A percentile compares a stretch with the other conserved stretches of the same genome.
Evolutionary conservation across 106 monocot genomes (phyloP).

Genomic region (Agapanthus africanus): DNA sequence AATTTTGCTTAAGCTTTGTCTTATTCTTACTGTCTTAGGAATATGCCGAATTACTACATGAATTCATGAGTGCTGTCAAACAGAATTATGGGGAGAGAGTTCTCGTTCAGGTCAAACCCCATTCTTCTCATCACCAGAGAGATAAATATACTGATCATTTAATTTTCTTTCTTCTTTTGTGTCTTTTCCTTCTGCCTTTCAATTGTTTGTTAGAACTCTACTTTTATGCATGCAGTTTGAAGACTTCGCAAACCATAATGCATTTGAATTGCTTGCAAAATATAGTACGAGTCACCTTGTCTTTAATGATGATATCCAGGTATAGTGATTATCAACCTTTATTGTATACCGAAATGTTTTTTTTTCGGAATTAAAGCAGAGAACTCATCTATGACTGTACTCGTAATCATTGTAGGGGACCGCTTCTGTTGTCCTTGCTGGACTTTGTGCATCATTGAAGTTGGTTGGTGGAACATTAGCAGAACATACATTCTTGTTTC

Average conservation of each 20-base stretch:
- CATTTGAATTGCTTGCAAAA: conserved; percentile 66
- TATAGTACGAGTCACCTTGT: conserved; percentile 59
- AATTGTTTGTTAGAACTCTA: background rate
- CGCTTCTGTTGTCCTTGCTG: conserved; percentile 28
- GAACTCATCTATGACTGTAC: background rate
- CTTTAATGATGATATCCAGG: conserved; percentile 88
- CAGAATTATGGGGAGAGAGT: conserved; percentile 88
- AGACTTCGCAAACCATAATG: conserved; percentile 95
- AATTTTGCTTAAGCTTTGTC: too few relatives aligned
- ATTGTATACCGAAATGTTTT: background rate
- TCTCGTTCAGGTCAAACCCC: conserved; percentile 52
- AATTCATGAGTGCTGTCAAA: conserved; percentile 86
- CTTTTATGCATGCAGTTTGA: conserved; percentile 53
- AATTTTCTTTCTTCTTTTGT: background rate
- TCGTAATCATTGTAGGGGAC: conserved; percentile 19
- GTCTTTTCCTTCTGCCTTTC: background rate
- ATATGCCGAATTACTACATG: conserved; percentile 65
- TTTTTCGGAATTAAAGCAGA: too few relatives aligned
- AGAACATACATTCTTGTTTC: conserved; percentile 28
- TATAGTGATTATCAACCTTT: conserved; percentile 11
- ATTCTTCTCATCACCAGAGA: too few relatives aligned
- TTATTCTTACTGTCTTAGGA: conserved; percentile 36
- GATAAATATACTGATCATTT: background rate
- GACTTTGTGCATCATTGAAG: conserved; percentile 22
- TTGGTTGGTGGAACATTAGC: conserved; percentile 24